These are phyloP conservation scores for Phytophthora tubulina DNA, from an alignment of 352 stramenopile genomes.

Conservation along the genomic window DNA sequence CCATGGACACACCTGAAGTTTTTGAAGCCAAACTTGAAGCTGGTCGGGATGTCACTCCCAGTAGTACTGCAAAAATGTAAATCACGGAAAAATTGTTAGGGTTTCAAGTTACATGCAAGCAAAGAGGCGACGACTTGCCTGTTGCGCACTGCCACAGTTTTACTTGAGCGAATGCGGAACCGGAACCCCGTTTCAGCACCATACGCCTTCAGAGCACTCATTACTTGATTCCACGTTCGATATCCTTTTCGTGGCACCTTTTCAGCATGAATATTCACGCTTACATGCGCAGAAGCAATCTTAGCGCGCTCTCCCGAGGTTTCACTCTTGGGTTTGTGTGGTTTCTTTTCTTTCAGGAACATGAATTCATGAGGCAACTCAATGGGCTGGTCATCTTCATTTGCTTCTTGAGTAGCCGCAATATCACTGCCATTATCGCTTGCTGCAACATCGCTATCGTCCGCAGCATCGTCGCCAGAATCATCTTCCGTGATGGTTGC, in stretches of 20 bases:
- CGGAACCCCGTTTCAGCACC: background rate
- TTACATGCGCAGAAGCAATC: background rate
- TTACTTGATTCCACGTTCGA: background rate
- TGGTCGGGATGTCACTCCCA: background rate
- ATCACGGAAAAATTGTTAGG: too few species aligned
- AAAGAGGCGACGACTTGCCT: background rate
- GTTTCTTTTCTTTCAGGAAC: background rate
- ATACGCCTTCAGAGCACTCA: background rate
- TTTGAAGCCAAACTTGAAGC: slow-evolving; percentile 10
- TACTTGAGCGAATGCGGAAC: background rate
- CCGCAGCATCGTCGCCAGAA: background rate
- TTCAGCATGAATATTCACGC: background rate
- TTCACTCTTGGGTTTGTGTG: background rate
- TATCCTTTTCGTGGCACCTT: background rate
- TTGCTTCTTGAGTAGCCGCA: background rate
- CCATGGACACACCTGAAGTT: slow-evolving; percentile 18
- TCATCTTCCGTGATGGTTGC: background rate
- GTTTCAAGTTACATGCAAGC: too few species aligned
- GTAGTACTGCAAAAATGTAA: background rate
- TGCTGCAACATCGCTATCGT: too few species aligned
- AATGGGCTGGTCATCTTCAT: background rate
- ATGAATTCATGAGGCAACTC: background rate
- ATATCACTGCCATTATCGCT: background rate
- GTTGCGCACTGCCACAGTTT: background rate
- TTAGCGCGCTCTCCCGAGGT: background rate